Percentiles rank a stretch among this genome's conserved stretches.
Evolutionary conservation across 345 rosid species (phyloP).

Genomic region (Syzygium jambos): DNA sequence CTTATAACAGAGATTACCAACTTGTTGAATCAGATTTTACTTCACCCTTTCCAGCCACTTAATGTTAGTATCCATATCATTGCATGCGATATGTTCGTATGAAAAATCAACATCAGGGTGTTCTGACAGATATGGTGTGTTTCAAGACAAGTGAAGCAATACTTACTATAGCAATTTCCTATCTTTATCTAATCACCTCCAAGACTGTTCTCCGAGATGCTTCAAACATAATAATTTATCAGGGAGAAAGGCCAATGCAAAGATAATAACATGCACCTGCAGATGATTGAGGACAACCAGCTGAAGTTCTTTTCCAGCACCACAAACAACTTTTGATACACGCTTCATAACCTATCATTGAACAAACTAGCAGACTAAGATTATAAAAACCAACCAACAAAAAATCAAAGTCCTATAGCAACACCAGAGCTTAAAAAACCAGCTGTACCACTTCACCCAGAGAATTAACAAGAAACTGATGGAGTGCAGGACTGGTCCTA

Average conservation of each 20-base stretch:
- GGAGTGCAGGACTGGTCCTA: slow-evolving; percentile 83
- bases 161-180: background rate
- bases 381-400: slow-evolving; percentile 2
- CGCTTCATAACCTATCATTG: slow-evolving; percentile 71
- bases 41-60: background rate
- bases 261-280: slow-evolving; percentile 45
- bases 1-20: background rate
- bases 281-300: slow-evolving; percentile 74
- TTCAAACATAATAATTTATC: background rate
- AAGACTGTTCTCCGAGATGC: background rate
- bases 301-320: slow-evolving; percentile 93
- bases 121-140: background rate
- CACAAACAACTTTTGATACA: slow-evolving; percentile 69
- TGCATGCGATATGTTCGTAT: background rate
- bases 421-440: slow-evolving; percentile 2
- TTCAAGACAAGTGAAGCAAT: background rate
- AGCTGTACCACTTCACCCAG: slow-evolving; percentile 78
- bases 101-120: background rate
- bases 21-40: background rate
- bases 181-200: background rate
- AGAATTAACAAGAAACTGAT: slow-evolving; percentile 82
- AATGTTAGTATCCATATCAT: background rate
- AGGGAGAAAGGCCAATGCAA: background rate
- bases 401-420: background rate
- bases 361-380: background rate